Percentiles rank a stretch among this genome's conserved stretches.
phyloP scores from a whole-genome alignment of 2,329 filamentous ascomycete species.

The Phialophora expanda region DNA sequence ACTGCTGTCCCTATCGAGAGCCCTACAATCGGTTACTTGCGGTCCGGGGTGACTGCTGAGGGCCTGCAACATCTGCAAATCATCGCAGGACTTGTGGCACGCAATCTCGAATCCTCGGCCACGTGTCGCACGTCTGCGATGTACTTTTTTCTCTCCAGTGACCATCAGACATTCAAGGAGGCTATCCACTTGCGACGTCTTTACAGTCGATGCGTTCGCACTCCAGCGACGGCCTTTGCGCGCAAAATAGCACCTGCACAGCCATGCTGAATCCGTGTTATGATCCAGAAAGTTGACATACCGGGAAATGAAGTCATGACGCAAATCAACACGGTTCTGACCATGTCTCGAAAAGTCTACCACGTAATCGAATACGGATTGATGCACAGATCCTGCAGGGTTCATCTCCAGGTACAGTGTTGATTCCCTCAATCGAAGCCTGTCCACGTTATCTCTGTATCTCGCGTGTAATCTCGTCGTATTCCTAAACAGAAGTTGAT shows the following conservation, averaged over 20 bases:
- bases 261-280: background rate
- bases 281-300: background rate
- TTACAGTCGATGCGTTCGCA: background rate
- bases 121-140: constrained; percentile 16
- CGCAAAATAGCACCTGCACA: background rate
- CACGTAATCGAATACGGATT: background rate
- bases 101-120: constrained; percentile 2
- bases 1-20: background rate
- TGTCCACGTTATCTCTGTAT: background rate
- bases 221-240: background rate
- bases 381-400: background rate
- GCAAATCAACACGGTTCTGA: background rate
- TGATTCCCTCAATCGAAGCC: background rate
- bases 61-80: background rate
- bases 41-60: background rate
- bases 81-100: constrained; percentile 12
- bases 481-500: background rate
- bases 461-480: background rate
- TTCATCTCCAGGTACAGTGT: background rate
- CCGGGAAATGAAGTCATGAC: constrained; percentile 1
- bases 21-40: background rate
- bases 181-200: background rate
- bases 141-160: constrained; percentile 12
- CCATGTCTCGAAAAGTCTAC: background rate
- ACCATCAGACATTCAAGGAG: background rate